These are phyloP conservation scores for Tuber brumale DNA, from an alignment of 495 filamentous ascomycete genomes.

Conservation along the genomic window DNA sequence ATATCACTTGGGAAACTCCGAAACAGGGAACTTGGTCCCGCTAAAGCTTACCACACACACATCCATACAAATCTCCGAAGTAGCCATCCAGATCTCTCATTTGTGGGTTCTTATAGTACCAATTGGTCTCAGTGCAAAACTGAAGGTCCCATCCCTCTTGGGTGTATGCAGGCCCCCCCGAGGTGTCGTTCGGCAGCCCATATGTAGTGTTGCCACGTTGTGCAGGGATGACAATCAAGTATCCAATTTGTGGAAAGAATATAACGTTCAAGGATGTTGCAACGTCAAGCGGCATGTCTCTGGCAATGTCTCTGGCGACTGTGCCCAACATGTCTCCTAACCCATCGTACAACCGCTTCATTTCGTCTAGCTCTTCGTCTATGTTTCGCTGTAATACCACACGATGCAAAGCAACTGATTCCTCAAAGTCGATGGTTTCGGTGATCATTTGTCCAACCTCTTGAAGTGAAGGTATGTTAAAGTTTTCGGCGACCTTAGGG, in stretches of 20 bases:
- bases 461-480: constrained; percentile 48
- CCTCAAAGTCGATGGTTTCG: constrained; percentile 74
- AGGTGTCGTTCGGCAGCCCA: constrained; percentile 35
- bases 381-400: constrained; percentile 68
- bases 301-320: constrained; percentile 57
- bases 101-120: constrained; percentile 79
- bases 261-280: constrained; percentile 66
- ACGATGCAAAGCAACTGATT: constrained; percentile 64
- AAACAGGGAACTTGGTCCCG: neutral
- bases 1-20: constrained; percentile 10
- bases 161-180: constrained; percentile 59
- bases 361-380: constrained; percentile 66
- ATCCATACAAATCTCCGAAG: constrained; percentile 76
- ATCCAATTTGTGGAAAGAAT: constrained; percentile 87
- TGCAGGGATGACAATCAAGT: constrained; percentile 64
- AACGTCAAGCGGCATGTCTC: constrained; percentile 56
- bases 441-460: constrained; percentile 63
- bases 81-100: constrained; percentile 79
- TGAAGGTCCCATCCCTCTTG: constrained; percentile 71
- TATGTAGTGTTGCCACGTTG: constrained; percentile 1
- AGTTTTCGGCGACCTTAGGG: constrained; percentile 29
- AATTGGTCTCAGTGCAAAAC: constrained; percentile 64
- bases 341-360: constrained; percentile 72
- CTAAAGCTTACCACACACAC: constrained; percentile 64
- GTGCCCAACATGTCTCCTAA: constrained; percentile 64